Conservation (phyloP, 768 basidiomycete species). For the Daedaleopsis sinensis region DNA sequence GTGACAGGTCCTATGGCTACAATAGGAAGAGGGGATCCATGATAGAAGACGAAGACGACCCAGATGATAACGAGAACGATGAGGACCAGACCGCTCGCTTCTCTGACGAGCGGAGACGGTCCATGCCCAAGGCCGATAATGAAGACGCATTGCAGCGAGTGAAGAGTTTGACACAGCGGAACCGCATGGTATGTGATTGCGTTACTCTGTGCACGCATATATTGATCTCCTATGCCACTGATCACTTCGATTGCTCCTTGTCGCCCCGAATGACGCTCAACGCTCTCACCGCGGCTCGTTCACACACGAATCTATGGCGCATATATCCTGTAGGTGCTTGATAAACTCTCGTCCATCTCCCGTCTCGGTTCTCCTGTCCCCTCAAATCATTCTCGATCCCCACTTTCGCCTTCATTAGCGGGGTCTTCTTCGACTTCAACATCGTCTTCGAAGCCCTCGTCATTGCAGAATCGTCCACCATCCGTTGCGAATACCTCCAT, state of each 20-base stretch:
- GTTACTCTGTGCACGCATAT: conserved; percentile 11
- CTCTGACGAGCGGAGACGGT: conserved; percentile 34
- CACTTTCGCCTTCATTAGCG: conserved; percentile 35
- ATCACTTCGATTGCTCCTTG: background rate
- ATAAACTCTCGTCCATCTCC: conserved; percentile 65
- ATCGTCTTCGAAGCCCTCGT: conserved; percentile 31
- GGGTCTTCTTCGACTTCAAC: conserved; percentile 37
- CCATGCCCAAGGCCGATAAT: conserved; percentile 42
- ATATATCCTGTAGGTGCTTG: conserved; percentile 51
- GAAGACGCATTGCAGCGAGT: conserved; percentile 65
- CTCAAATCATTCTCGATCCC: conserved; percentile 39
- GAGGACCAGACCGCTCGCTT: conserved; percentile 66
- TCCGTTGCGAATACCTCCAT: conserved; percentile 34
- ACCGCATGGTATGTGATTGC: conserved; percentile 61
- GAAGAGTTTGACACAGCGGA: conserved; percentile 69
- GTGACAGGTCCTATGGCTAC: conserved; percentile 37
- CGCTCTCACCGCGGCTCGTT: background rate
- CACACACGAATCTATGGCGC: conserved; percentile 18
- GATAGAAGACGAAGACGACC: conserved; percentile 51
- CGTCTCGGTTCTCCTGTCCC: conserved; percentile 62
- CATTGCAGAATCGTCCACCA: conserved; percentile 26
- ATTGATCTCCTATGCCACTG: conserved; percentile 5
- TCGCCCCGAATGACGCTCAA: background rate
- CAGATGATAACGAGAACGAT: conserved; percentile 52
- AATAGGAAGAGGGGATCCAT: conserved; percentile 27